Evolutionary conservation across 805 yeast genomes (phyloP), one percentile per base, ranked within the genome.

Genomic region (Ogataea nakhonphanomensis): DNA sequence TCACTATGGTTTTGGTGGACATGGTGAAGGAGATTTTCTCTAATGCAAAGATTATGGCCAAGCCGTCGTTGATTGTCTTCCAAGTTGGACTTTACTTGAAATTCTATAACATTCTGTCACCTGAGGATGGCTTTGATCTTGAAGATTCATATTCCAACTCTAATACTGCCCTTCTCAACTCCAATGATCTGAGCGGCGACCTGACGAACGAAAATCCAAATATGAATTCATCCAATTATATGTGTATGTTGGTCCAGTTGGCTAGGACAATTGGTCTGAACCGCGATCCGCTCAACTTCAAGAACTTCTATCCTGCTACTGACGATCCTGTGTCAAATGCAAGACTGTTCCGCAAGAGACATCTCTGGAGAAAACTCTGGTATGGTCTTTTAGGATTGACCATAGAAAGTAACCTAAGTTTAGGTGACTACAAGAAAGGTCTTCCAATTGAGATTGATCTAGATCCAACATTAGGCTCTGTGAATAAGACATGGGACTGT

Each of bases 71-170:
- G 35, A 66, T 69, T 20, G 67, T 78, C 11, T 71, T 82, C 24
- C 88, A 81, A 53, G 77, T 78, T 51, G 80, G 78, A 1, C 58
- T 78, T 12, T 77, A 65, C 55, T 68, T 79, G 55, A 78, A 78
- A 44, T 57, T 71, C 30, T 81, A 79, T 60, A 71, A 69, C 47
- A 70, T 66, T 44, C 67, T 70, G 45, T 74, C 83, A 8, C 82
- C 84, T 1, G 82, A 79, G 45, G 79, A 74, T 45, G 74, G 74
- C 2, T 65, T 65, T 45, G 69, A 65, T 42, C 48, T 65, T 28
- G 70, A 64, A 44, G 76, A 70, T 45, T 63, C 69, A 3, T 60
- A 67, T 15, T 66, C 65, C 4, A 58, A 53, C 48, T 35, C 49
- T 14, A 52, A 49, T 37, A 38, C 46, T 11, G 37, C 55, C 15